Percentiles rank a stretch among this genome's conserved stretches.
These are phyloP conservation scores for Drechslera avenae DNA, from an alignment of 2,329 filamentous ascomycete species.

Conservation along the genomic window DNA sequence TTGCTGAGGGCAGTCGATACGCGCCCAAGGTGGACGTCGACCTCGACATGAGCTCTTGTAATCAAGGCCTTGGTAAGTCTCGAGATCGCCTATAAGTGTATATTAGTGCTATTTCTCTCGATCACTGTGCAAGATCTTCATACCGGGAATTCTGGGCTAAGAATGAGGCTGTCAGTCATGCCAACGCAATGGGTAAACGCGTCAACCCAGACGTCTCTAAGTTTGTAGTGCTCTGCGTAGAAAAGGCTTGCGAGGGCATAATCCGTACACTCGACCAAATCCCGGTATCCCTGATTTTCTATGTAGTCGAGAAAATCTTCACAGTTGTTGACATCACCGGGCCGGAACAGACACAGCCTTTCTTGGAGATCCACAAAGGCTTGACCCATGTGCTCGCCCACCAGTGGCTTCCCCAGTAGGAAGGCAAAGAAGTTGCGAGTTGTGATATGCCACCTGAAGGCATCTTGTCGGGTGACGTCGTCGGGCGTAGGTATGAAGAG, in stretches of 20 bases:
- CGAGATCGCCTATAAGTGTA: constrained; percentile 42
- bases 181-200: constrained; percentile 80
- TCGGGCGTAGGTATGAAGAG: constrained; percentile 72
- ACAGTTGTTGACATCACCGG: constrained; percentile 60
- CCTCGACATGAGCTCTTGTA: constrained; percentile 65
- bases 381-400: constrained; percentile 68
- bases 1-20: constrained; percentile 64
- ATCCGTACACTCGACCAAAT: constrained; percentile 67
- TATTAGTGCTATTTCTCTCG: constrained; percentile 5
- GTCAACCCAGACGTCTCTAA: constrained; percentile 70
- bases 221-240: constrained; percentile 69
- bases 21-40: constrained; percentile 66
- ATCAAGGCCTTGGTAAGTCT: constrained; percentile 68
- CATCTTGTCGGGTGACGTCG: constrained; percentile 58
- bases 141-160: constrained; percentile 66
- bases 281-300: constrained; percentile 71
- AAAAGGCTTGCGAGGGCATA: constrained; percentile 71
- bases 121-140: constrained; percentile 29
- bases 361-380: constrained; percentile 69
- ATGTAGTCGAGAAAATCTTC: constrained; percentile 68
- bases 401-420: constrained; percentile 67
- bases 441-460: constrained; percentile 67
- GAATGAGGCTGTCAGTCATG: constrained; percentile 68
- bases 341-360: constrained; percentile 67
- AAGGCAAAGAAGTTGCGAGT: constrained; percentile 79